Evolutionary conservation across 768 basidiomycete species (phyloP), one percentile per base, ranked within the genome.

Genomic region (Pisolithus sp.): DNA sequence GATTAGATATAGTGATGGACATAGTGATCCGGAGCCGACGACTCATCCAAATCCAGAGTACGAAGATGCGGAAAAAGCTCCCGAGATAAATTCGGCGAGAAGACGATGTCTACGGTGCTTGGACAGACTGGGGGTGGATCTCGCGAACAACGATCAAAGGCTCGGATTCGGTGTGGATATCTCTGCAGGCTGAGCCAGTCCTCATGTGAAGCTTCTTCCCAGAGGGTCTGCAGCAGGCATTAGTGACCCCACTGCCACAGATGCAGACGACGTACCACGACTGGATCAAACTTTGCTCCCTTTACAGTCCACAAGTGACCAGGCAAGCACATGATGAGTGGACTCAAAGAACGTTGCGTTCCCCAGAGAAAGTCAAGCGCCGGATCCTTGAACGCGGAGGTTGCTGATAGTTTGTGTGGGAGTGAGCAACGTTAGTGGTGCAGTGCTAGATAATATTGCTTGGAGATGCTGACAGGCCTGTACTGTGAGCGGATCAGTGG

Each of bases 381-480:
- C 2, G 58, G 62, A 18, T 62, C 67, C 41, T 59, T 53, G 44
- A 67, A 57, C 18, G 13, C n/a, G n/a, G n/a, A n/a, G 2, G 87
- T 90, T 3, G 82, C 65, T 0, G 78, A 79, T 8, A 78, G 60
- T 26, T 76, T 73, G n/a, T 62, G 60, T 7, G 58, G 62, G 1
- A 62, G 60, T 66, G 46, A 93, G 73, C 36, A 93, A 68, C 3
- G 69, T 69, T 41, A 93, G 61, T 0, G 83, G 76, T 0, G 70
- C 78, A 1, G 59, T 44, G 1, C 81, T 77, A 6, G 73, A 72
- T 13, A 94, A 73, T 43, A 93, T 77, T 4, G 73, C 73, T 55
- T 86, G 83, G n/a, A 89, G 70, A 13, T 87, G 79, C n/a, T 80
- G 81, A 2, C 77, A 74, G 10, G 55, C 50, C 17, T 71, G 65